Evolutionary conservation across 2,329 filamentous ascomycete genomes (phyloP), one percentile per base, ranked within the genome.

Genomic region (Cadophora malorum): DNA sequence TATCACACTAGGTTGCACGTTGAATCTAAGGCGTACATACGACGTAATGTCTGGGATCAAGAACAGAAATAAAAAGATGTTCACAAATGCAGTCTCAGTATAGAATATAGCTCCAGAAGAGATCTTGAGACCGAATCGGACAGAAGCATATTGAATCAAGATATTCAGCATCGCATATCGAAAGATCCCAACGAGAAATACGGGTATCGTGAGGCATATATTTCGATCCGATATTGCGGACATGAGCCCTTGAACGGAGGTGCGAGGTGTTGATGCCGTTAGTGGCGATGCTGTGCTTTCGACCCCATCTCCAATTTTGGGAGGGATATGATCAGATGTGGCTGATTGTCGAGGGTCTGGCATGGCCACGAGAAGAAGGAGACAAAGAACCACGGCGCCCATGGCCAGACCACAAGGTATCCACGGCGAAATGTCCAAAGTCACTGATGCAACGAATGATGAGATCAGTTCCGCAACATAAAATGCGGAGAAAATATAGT

Each of bases 401-500:
- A 77, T 69, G 5, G 75, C 71, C 19, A 77, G 62, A 23, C 63
- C 58, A 49, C 74, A 76, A 1, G 75, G 71, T 38, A 77, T 74
- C 76, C 76, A 77, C 35, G 75, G 75, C 5, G 75, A 74, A 4
- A 77, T 75, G 31, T 76, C 75, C 12, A 67, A 74, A 2, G 75
- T 77, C 1, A 75, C 41, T 1, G 73, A 70, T 3, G 75, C 76
- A 16, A 74, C 31, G 33, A 71, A 75, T 5, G 76, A 77, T 19
- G 71, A 74, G 5, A 76, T 66, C 16, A 77, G 70, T 52, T 77
- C 76, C 1, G 75, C 75, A 31, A 75, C 64, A 53, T 77, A 77
- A 50, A 75, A 77, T 28, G 76, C 74, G 9, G 76, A 76, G 53
- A 76, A 77, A 49, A 77, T 76, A 49, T 76, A 76, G 35, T 77